A percentile compares a stretch with the other conserved stretches of the same genome.
phyloP scores from a whole-genome alignment of 2,329 filamentous ascomycete species.

The Myriosclerotinia scirpicola region DNA sequence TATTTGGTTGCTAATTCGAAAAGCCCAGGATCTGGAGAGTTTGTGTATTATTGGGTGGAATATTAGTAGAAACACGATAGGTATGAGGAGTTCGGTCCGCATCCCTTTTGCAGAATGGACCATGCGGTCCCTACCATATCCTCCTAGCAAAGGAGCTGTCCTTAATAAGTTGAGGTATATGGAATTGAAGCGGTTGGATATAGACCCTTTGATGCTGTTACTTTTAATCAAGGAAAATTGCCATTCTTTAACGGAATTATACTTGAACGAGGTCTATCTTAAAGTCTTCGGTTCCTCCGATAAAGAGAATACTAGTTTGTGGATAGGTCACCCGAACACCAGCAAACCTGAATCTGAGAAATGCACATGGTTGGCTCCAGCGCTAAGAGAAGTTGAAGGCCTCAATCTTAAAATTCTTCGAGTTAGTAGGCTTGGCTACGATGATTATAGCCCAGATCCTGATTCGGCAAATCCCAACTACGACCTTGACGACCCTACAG shows the following conservation, averaged over 20 bases:
- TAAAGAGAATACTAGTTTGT: conserved; percentile 31
- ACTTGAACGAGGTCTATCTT: conserved; percentile 40
- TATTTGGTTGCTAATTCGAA: conserved; percentile 52
- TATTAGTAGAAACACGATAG: conserved; percentile 32
- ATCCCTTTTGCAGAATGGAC: conserved; percentile 29
- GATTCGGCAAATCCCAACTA: conserved; percentile 30
- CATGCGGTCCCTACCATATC: conserved; percentile 39
- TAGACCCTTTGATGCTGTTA: conserved; percentile 34
- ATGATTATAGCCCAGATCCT: conserved; percentile 35
- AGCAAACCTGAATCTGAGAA: conserved; percentile 26
- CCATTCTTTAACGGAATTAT: conserved; percentile 39
- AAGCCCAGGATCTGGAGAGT: conserved; percentile 47
- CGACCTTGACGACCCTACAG: conserved; percentile 37
- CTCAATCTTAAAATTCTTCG: conserved; percentile 37
- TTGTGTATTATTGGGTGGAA: conserved; percentile 50
- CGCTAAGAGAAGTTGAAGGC: conserved; percentile 33
- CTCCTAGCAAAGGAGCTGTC: conserved; percentile 22
- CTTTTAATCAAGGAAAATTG: conserved; percentile 35
- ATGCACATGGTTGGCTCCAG: conserved; percentile 37
- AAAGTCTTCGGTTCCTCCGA: conserved; percentile 35
- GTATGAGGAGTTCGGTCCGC: conserved; percentile 28
- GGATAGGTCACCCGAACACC: conserved; percentile 36
- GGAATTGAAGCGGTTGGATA: conserved; percentile 40
- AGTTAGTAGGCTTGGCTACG: conserved; percentile 40
- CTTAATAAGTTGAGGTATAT: conserved; percentile 34